A percentile compares a stretch with the other conserved stretches of the same genome.
These are phyloP conservation scores for Plasmodium ovale DNA, from an alignment of 169 alveolate genomes.

Conservation along the genomic window DNA sequence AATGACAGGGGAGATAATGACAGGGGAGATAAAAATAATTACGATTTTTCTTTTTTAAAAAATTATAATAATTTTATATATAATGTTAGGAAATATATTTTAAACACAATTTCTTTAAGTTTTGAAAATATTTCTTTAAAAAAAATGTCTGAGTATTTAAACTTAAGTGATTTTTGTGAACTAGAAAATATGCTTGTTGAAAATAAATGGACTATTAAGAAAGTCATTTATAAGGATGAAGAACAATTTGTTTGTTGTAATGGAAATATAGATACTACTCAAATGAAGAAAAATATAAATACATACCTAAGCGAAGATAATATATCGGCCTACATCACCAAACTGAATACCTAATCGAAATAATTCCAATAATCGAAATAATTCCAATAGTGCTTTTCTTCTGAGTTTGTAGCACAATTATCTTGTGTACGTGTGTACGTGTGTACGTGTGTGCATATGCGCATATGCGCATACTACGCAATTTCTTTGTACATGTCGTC, in stretches of 20 bases:
- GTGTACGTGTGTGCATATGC: too few species aligned
- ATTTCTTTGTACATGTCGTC: too few species aligned
- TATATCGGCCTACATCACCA: conserved; percentile 34
- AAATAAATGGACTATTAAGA: conserved; percentile 63
- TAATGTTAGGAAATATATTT: conserved; percentile 50
- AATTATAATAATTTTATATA: conserved; percentile 25
- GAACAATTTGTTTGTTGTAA: conserved; percentile 43
- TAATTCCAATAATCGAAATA: not conserved
- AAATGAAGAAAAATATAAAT: conserved; percentile 30
- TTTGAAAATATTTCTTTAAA: conserved; percentile 46
- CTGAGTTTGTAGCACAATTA: too few species aligned
- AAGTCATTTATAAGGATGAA: conserved; percentile 23
- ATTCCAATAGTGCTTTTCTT: too few species aligned
- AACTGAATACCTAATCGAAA: conserved; percentile 8
- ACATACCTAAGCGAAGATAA: conserved; percentile 64
- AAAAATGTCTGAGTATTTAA: conserved; percentile 67
- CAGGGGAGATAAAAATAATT: conserved; percentile 14
- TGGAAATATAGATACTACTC: conserved; percentile 57
- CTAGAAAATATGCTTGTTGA: conserved; percentile 28
- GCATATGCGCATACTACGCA: too few species aligned
- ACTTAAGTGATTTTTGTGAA: conserved; percentile 7
- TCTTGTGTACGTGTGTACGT: too few species aligned
- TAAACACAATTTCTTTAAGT: conserved; percentile 50
- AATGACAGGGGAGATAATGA: conserved; percentile 1
- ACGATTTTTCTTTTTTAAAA: conserved; percentile 53